Percentiles rank a stretch among this genome's conserved stretches.
phyloP scores from a whole-genome alignment of 768 basidiomycete species.

The Lentinula raphanica region DNA sequence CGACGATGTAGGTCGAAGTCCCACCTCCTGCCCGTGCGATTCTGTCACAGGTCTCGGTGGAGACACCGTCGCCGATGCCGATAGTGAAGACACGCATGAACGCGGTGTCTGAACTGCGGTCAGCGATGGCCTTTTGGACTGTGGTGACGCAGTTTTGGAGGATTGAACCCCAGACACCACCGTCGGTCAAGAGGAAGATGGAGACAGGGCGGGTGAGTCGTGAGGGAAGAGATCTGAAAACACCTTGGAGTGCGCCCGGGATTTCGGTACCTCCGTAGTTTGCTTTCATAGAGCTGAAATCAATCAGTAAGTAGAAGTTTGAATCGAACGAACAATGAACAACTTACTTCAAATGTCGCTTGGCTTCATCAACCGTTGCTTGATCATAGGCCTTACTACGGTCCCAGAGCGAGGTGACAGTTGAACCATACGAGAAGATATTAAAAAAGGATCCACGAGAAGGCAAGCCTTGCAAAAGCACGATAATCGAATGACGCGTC shows the following conservation, averaged over 20 bases:
- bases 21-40: constrained; percentile 56
- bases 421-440: constrained; percentile 47
- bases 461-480: constrained; percentile 47
- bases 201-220: constrained; percentile 32
- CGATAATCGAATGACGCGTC: constrained; percentile 40
- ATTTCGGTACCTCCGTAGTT: constrained; percentile 51
- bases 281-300: constrained; percentile 16
- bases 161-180: constrained; percentile 26
- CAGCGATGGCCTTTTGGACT: neutral
- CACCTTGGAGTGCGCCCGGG: constrained; percentile 29
- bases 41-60: constrained; percentile 44
- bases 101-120: neutral
- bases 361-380: constrained; percentile 18
- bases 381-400: constrained; percentile 28
- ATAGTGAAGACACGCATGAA: constrained; percentile 50
- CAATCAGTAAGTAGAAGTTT: neutral
- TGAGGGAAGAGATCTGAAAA: constrained; percentile 27
- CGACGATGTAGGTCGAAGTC: constrained; percentile 36
- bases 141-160: constrained; percentile 7
- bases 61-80: constrained; percentile 43
- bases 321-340: neutral
- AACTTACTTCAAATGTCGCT: neutral
- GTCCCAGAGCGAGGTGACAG: constrained; percentile 27
- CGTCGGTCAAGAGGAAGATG: constrained; percentile 58
- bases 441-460: constrained; percentile 41